These are phyloP conservation scores for Botrytis pseudocinerea DNA, from an alignment of 2,329 filamentous ascomycete species.

Conservation along the genomic window DNA sequence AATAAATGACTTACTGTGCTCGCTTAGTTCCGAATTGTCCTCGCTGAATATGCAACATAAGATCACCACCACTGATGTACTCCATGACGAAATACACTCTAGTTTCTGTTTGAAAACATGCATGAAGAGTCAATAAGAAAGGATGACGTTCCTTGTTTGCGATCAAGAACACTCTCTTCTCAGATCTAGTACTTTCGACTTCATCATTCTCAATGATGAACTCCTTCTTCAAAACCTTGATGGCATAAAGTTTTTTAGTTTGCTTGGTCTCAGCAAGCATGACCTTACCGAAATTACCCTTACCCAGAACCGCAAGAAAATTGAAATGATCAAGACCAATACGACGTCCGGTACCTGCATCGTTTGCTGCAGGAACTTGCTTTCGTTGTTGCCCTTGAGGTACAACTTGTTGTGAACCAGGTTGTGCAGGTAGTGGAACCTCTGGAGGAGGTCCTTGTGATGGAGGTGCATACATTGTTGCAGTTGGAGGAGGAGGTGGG, in stretches of 20 bases:
- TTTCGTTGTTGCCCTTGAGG: slow-evolving; percentile 46
- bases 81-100: slow-evolving; percentile 99
- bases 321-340: slow-evolving; percentile 99
- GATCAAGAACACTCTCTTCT: slow-evolving; percentile 95
- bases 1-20: slow-evolving; percentile 70
- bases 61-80: slow-evolving; percentile 95
- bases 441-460: slow-evolving; percentile 38
- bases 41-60: slow-evolving; percentile 98
- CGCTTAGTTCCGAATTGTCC: slow-evolving; percentile 94
- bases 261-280: slow-evolving; percentile 98
- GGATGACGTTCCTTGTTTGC: slow-evolving; percentile 97
- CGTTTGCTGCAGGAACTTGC: slow-evolving; percentile 68
- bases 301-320: slow-evolving; percentile 95
- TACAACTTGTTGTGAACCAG: slow-evolving; percentile 39
- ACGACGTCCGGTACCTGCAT: slow-evolving; percentile 72
- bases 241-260: slow-evolving; percentile 88
- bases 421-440: slow-evolving; percentile 18
- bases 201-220: slow-evolving; percentile 99
- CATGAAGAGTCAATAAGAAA: slow-evolving; percentile 91
- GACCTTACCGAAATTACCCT: slow-evolving; percentile 99
- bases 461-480: slow-evolving; percentile 37
- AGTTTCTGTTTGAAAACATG: slow-evolving; percentile 98
- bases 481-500: slow-evolving; percentile 37
- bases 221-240: slow-evolving; percentile 99
- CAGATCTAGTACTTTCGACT: slow-evolving; percentile 94